phyloP scores from a whole-genome alignment of 2,329 filamentous ascomycete genomes.

The Cephalotrichum gorgonifer region DNA sequence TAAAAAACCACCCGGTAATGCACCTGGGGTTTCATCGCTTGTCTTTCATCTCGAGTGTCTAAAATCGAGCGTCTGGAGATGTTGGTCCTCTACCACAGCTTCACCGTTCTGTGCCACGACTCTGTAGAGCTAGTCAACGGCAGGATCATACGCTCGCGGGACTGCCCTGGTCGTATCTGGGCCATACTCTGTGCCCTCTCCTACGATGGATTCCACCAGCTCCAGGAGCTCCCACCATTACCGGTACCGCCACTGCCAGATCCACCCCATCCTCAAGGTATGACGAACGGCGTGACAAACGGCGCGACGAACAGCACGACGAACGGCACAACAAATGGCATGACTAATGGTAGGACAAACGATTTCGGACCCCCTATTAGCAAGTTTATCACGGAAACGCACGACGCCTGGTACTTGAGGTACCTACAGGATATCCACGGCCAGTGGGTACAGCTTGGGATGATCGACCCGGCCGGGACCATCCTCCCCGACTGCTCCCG shows the following conservation, averaged over 20 bases:
- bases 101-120: background rate
- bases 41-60: too few relatives aligned
- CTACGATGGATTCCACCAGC: background rate
- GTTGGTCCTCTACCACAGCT: constrained; percentile 2
- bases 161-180: constrained; percentile 49
- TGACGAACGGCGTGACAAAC: background rate
- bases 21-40: too few relatives aligned
- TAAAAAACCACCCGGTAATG: too few relatives aligned
- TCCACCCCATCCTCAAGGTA: too few relatives aligned
- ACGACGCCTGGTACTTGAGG: constrained; percentile 10
- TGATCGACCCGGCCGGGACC: constrained; percentile 9
- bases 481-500: constrained; percentile 16
- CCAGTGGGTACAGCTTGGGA: constrained; percentile 7
- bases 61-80: background rate
- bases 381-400: constrained; percentile 6
- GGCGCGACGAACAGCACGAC: background rate
- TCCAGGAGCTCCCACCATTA: background rate
- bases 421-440: constrained; percentile 10
- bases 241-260: too few relatives aligned
- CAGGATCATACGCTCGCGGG: constrained; percentile 15
- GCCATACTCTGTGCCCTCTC: constrained; percentile 32
- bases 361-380: too few relatives aligned
- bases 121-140: constrained; percentile 3
- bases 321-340: too few relatives aligned
- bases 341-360: too few relatives aligned